These are phyloP conservation scores for Mitragyna speciosa DNA, from an alignment of 257 asterid genomes.

Conservation along the genomic window DNA sequence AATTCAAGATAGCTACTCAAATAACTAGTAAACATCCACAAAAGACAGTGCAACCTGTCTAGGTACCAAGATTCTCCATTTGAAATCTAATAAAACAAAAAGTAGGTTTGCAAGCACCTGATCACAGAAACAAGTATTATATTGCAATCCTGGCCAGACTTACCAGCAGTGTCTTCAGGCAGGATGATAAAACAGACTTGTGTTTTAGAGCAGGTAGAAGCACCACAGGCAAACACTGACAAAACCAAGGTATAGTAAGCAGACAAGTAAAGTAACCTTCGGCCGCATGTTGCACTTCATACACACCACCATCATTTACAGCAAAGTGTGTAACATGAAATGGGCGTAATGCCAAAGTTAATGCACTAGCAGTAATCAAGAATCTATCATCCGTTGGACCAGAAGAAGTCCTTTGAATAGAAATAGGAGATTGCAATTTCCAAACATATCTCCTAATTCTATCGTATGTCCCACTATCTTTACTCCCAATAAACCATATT, in stretches of 20 bases:
- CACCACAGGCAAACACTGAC: constrained; percentile 74
- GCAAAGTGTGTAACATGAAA: constrained; percentile 54
- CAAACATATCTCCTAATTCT: constrained; percentile 65
- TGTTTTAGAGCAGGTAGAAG: constrained; percentile 90
- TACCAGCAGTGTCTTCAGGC: constrained; percentile 82
- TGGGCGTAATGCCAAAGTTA: constrained; percentile 82
- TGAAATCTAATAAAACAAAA: neutral
- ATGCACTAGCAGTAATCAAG: constrained; percentile 76
- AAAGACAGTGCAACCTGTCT: neutral
- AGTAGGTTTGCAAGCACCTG: neutral
- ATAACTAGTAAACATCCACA: neutral
- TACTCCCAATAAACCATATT: constrained; percentile 59
- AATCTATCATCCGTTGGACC: constrained; percentile 64
- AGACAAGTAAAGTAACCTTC: constrained; percentile 66
- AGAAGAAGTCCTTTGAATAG: constrained; percentile 40
- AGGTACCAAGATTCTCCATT: neutral
- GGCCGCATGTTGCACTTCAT: constrained; percentile 47
- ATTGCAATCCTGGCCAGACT: constrained; percentile 32
- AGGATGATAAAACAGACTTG: constrained; percentile 72
- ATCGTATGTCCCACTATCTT: constrained; percentile 55
- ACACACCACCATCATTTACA: constrained; percentile 36
- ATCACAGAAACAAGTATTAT: neutral
- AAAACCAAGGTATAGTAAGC: constrained; percentile 88
- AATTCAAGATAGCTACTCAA: neutral
- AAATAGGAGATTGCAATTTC: constrained; percentile 55